phyloP scores from a whole-genome alignment of 306 rosid species.

The Rosa chinensis region DNA sequence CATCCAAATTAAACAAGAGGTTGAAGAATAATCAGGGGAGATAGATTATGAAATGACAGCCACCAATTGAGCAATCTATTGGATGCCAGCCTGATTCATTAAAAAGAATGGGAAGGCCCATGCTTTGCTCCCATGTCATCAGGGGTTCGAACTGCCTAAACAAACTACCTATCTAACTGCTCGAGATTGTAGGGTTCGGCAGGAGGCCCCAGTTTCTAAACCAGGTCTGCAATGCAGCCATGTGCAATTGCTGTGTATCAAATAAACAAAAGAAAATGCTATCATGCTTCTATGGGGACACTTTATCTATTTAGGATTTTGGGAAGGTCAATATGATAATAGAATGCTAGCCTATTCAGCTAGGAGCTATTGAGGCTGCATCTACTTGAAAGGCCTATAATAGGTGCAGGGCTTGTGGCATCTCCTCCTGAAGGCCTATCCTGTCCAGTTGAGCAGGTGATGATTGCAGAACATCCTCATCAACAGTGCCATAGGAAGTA shows the following conservation, averaged over 20 bases:
- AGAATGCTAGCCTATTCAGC: neutral
- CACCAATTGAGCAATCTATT: neutral
- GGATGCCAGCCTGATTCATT: neutral
- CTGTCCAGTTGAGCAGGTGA: too few species aligned
- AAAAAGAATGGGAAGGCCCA: neutral
- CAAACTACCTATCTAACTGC: neutral
- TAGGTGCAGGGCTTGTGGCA: too few species aligned
- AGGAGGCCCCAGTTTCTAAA: neutral
- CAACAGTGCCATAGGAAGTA: too few species aligned
- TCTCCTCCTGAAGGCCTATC: too few species aligned
- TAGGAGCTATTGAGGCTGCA: neutral
- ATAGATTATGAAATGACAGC: neutral
- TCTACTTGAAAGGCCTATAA: too few species aligned
- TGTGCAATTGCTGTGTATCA: neutral
- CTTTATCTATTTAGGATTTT: too few species aligned
- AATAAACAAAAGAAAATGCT: too few species aligned
- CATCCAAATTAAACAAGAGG: neutral
- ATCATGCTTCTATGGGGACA: neutral
- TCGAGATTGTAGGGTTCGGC: neutral
- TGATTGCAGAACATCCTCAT: too few species aligned
- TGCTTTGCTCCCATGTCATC: neutral
- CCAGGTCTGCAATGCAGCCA: neutral
- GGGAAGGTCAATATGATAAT: neutral
- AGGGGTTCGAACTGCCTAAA: neutral
- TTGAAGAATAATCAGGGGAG: neutral